Percentiles rank a stretch among this genome's conserved stretches.
Evolutionary conservation across 805 yeast genomes (phyloP).

Genomic region (Priceomyces haplophilus): DNA sequence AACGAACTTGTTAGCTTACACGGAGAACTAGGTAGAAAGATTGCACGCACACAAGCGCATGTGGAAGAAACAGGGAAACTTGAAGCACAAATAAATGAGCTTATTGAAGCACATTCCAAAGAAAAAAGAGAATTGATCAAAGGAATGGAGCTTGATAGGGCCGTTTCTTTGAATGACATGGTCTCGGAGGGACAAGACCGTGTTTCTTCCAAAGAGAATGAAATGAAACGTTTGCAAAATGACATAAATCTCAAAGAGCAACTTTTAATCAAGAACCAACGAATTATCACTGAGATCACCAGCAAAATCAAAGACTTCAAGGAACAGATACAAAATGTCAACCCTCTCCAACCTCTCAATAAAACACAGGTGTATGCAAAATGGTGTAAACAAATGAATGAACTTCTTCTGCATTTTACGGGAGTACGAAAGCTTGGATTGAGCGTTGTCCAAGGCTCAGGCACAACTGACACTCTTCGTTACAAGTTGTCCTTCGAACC

Average conservation of each 20-base stretch:
- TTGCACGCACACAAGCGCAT: conserved; percentile 23
- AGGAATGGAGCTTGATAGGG: conserved; percentile 5
- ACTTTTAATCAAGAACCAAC: conserved; percentile 8
- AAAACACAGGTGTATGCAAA: conserved; percentile 16
- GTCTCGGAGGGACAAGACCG: neutral
- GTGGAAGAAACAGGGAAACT: conserved; percentile 21
- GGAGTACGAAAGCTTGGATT: conserved; percentile 2
- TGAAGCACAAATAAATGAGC: conserved; percentile 16
- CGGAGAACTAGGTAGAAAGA: conserved; percentile 20
- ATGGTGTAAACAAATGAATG: conserved; percentile 24
- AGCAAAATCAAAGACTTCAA: conserved; percentile 3
- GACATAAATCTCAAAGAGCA: conserved; percentile 7
- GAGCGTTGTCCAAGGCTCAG: neutral
- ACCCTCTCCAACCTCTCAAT: conserved; percentile 5
- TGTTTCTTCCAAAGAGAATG: neutral
- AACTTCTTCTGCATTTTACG: conserved; percentile 12
- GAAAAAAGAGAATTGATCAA: conserved; percentile 9
- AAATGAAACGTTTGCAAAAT: conserved; percentile 3
- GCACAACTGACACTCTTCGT: neutral
- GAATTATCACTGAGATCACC: conserved; percentile 3
- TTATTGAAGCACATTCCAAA: conserved; percentile 10
- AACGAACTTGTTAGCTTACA: conserved; percentile 25
- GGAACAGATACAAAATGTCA: conserved; percentile 1
- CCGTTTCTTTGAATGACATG: neutral
- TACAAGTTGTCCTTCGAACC: conserved; percentile 1